Evolutionary conservation across 345 rosid genomes (phyloP).

Genomic region (Rubroshorea leprosula): DNA sequence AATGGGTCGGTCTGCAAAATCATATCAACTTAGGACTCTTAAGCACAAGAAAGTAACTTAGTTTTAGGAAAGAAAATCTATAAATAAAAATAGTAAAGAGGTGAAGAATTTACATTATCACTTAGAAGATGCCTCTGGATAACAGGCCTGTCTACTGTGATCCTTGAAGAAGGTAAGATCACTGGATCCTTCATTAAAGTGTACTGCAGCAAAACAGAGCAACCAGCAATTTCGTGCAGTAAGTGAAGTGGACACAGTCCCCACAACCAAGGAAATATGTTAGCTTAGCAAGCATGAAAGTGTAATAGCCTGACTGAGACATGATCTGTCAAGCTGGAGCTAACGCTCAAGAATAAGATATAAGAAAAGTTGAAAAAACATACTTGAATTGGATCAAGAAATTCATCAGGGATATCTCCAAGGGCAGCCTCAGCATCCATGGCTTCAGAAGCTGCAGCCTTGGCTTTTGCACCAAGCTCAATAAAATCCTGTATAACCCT

Average conservation of each 20-base stretch:
- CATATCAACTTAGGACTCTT: constrained; percentile 15
- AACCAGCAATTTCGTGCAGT: too few relatives aligned
- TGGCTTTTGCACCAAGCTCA: constrained; percentile 74
- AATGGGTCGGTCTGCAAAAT: constrained; percentile 86
- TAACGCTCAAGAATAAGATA: not conserved
- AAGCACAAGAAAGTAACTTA: not conserved
- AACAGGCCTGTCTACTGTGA: constrained; percentile 79
- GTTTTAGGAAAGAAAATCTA: too few relatives aligned
- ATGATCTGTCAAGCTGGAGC: too few relatives aligned
- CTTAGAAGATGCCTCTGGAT: constrained; percentile 99
- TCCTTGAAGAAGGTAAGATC: constrained; percentile 87
- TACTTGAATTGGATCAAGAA: constrained; percentile 97
- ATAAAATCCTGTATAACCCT: constrained; percentile 67
- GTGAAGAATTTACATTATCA: constrained; percentile 45
- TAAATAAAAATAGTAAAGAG: not conserved
- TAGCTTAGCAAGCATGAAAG: too few relatives aligned
- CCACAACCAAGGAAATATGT: too few relatives aligned
- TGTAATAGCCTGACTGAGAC: too few relatives aligned
- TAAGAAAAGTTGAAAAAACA: constrained; percentile 12
- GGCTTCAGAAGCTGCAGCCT: constrained; percentile 91
- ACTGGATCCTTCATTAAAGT: constrained; percentile 99
- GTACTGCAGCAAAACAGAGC: constrained; percentile 43
- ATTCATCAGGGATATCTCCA: constrained; percentile 86
- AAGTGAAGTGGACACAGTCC: too few relatives aligned
- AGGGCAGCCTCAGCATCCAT: constrained; percentile 93